Evolutionary conservation across 106 monocot genomes (phyloP).

Genomic region (Amphibolis antarctica): DNA sequence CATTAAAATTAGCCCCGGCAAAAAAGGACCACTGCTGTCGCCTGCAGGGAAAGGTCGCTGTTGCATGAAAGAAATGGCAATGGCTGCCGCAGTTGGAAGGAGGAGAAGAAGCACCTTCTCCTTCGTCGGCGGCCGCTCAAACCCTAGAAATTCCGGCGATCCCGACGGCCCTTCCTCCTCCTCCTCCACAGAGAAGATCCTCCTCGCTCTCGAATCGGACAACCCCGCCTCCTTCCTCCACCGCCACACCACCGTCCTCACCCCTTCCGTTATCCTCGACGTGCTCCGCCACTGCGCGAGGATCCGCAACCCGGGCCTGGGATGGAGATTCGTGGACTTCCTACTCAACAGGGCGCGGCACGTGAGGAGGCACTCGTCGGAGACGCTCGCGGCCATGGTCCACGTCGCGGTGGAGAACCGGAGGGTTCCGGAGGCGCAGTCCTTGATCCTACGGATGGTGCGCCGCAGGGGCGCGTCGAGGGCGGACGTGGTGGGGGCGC

Average conservation of each 20-base stretch:
- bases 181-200: slow-evolving; percentile 8
- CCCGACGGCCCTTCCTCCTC: neutral
- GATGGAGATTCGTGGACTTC: slow-evolving; percentile 25
- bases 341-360: slow-evolving; percentile 5
- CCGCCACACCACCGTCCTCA: slow-evolving; percentile 3
- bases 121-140: too few species aligned
- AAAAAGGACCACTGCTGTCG: too few species aligned
- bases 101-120: too few species aligned
- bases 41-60: too few species aligned
- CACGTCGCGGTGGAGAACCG: slow-evolving; percentile 30
- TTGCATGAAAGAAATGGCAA: too few species aligned
- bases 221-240: slow-evolving; percentile 6
- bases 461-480: slow-evolving; percentile 50
- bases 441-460: slow-evolving; percentile 59
- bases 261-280: slow-evolving; percentile 15
- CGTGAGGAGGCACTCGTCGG: slow-evolving; percentile 23
- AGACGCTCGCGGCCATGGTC: slow-evolving; percentile 39
- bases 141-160: neutral
- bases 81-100: too few species aligned
- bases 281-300: slow-evolving; percentile 18
- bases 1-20: too few species aligned
- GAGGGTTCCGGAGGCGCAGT: slow-evolving; percentile 43
- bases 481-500: slow-evolving; percentile 32
- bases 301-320: neutral
- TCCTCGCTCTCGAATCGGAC: slow-evolving; percentile 15